Conservation (phyloP, 1,284 basidiomycete species). For the Ustilago tritici region DNA sequence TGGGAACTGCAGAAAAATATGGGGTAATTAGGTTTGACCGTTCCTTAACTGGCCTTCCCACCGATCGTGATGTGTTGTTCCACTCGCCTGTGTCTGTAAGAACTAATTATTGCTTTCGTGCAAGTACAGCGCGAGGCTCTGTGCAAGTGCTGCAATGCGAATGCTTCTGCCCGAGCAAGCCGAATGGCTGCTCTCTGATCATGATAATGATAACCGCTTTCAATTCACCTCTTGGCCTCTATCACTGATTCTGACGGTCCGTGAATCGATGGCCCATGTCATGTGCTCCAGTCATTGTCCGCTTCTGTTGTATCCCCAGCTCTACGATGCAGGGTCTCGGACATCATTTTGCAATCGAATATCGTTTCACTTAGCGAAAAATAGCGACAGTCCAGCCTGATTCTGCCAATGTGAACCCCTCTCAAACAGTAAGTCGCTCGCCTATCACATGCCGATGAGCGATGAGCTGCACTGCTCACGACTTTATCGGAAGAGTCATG, state of each 20-base stretch:
- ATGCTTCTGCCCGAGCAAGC: background rate
- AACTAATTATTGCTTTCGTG: background rate
- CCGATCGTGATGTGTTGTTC: constrained; percentile 11
- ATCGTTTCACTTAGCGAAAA: background rate
- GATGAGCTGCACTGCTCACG: background rate
- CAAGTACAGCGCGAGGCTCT: background rate
- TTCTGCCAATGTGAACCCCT: too few species aligned
- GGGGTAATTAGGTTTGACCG: constrained; percentile 19
- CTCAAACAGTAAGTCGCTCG: too few species aligned
- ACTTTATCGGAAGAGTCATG: background rate
- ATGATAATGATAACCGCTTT: background rate
- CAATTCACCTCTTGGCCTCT: background rate
- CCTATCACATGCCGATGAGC: background rate
- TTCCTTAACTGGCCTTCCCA: background rate
- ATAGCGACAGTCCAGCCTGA: too few species aligned
- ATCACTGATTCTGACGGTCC: background rate
- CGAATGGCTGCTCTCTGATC: background rate
- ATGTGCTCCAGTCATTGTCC: background rate
- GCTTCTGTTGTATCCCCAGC: background rate
- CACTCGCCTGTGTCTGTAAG: background rate
- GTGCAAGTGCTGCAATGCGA: background rate
- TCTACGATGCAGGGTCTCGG: background rate
- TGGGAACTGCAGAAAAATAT: constrained; percentile 15
- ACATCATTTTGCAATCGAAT: background rate
- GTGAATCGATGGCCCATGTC: background rate